These are phyloP conservation scores for Neocatenulostroma microsporum DNA, from an alignment of 2,329 filamentous ascomycete species.

Conservation along the genomic window DNA sequence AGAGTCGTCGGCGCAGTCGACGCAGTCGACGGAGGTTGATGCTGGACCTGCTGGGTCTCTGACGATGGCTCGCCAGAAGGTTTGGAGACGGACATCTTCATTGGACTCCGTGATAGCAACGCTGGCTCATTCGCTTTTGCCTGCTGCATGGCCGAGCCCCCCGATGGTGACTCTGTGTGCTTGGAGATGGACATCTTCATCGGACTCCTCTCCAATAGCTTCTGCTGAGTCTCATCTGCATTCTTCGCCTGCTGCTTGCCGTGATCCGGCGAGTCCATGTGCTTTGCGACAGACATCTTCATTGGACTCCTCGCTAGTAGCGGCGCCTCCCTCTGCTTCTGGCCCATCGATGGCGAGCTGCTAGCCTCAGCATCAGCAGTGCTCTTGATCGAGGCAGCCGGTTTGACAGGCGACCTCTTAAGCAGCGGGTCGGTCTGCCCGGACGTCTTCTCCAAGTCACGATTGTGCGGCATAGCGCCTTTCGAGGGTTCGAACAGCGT, in stretches of 20 bases:
- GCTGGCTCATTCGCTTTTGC: too few relatives aligned
- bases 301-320: constrained; percentile 22
- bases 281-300: constrained; percentile 21
- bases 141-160: background rate
- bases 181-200: constrained; percentile 20
- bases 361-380: constrained; percentile 4
- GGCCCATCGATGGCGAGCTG: too few relatives aligned
- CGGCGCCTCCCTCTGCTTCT: constrained; percentile 14
- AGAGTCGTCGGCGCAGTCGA: too few relatives aligned
- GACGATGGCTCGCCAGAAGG: too few relatives aligned
- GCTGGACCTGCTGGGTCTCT: too few relatives aligned
- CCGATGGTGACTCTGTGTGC: constrained; percentile 7
- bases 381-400: background rate
- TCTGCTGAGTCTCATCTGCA: too few relatives aligned
- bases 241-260: constrained; percentile 9
- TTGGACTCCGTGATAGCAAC: too few relatives aligned
- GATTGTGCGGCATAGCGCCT: too few relatives aligned
- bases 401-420: constrained; percentile 9
- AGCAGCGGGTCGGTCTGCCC: constrained; percentile 10
- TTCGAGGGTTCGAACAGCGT: constrained; percentile 13
- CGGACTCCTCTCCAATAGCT: constrained; percentile 23
- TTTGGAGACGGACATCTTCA: background rate
- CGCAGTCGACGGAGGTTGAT: too few relatives aligned
- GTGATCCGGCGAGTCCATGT: too few relatives aligned
- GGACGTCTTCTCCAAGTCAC: too few relatives aligned